phyloP scores from a whole-genome alignment of 2,329 filamentous ascomycete species.

The Aspergillus arachidicola region DNA sequence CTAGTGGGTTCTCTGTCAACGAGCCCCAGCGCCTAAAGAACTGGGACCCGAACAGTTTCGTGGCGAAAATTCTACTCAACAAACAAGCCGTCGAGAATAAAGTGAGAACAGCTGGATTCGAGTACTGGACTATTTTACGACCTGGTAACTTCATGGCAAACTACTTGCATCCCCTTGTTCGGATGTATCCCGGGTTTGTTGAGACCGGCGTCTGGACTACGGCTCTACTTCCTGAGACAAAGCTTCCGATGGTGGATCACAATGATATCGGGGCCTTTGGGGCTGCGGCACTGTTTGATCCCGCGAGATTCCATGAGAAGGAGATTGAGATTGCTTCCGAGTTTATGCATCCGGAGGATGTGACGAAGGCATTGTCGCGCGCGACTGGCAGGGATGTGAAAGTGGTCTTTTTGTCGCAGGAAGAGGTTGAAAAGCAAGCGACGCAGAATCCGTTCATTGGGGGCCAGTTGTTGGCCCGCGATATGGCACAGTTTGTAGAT shows the following conservation, averaged over 20 bases:
- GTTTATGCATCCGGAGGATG: slow-evolving; percentile 37
- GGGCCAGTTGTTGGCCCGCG: slow-evolving; percentile 42
- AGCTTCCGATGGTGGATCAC: slow-evolving; percentile 50
- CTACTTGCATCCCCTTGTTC: slow-evolving; percentile 47
- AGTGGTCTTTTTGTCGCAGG: slow-evolving; percentile 43
- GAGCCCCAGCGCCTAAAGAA: slow-evolving; percentile 30
- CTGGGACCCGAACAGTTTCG: slow-evolving; percentile 31
- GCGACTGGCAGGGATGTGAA: slow-evolving; percentile 40
- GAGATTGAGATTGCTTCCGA: slow-evolving; percentile 49
- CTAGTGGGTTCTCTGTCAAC: slow-evolving; percentile 31
- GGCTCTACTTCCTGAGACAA: slow-evolving; percentile 37
- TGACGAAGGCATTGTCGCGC: slow-evolving; percentile 41
- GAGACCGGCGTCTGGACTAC: slow-evolving; percentile 43
- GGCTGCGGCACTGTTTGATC: slow-evolving; percentile 47
- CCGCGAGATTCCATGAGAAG: slow-evolving; percentile 43
- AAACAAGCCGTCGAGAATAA: slow-evolving; percentile 50
- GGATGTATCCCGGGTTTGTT: slow-evolving; percentile 44
- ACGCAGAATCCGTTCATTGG: slow-evolving; percentile 41
- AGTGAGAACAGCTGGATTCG: slow-evolving; percentile 41
- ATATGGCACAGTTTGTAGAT: slow-evolving; percentile 42
- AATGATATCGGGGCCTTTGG: slow-evolving; percentile 53
- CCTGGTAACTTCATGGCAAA: slow-evolving; percentile 58
- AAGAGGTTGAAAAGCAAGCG: slow-evolving; percentile 42
- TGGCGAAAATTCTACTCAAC: slow-evolving; percentile 34
- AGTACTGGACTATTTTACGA: slow-evolving; percentile 53